Base-by-base conservation (phyloP, 1,284 basidiomycete genomes). In the Trichosporon sp. region DNA sequence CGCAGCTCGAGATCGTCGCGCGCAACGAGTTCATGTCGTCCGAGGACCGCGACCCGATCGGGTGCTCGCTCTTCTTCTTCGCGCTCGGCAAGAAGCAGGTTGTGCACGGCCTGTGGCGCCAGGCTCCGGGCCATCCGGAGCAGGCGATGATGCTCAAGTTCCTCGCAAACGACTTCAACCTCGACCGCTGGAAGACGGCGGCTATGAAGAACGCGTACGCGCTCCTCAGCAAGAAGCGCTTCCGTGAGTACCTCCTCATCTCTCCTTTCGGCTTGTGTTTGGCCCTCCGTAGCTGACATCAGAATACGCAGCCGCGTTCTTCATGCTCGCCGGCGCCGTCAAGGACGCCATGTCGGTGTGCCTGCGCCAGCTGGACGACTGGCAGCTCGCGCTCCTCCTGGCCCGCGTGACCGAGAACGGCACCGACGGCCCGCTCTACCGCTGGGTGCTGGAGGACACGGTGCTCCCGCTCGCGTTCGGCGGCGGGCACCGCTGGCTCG, bases 301-400 rank as follows among this genome's bases (percentile, higher is more conserved):
- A 95, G 95, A 93, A 78, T 97, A 98, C 79, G 96, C 97, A 13
- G 95, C 95, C 0, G 94, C 95, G 0, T 99, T 99, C 84, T 99
- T 99, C 85, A 87, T 99, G 68, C 87, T 99, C 0, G 96, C 93
- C 1, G 91, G 89, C 25, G 90, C 90, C 51, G 84, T 97, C 23
- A 92, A 92, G 80, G 97, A 98, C 76, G 95, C 96, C 0, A 91
- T 96, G 42, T 92, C 90, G 73, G 91, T 99, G 11, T 97, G 95
- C 80, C 81, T 98, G 32, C 91, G 89, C 73, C 92, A 99, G 69
- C 84, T 99, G 32, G 84, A 88, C 60, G 97, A 99, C 81, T 90
- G 95, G 77, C 92, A 95, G 75, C 86, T 99, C 13, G 97, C 93
- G 0, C 83, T 98, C 35, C 91, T 93, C 0, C 81, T 99, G 15